Evolutionary conservation across 2,329 filamentous ascomycete genomes (phyloP), one percentile per base, ranked within the genome.

Genomic region (Xylogone sp.): DNA sequence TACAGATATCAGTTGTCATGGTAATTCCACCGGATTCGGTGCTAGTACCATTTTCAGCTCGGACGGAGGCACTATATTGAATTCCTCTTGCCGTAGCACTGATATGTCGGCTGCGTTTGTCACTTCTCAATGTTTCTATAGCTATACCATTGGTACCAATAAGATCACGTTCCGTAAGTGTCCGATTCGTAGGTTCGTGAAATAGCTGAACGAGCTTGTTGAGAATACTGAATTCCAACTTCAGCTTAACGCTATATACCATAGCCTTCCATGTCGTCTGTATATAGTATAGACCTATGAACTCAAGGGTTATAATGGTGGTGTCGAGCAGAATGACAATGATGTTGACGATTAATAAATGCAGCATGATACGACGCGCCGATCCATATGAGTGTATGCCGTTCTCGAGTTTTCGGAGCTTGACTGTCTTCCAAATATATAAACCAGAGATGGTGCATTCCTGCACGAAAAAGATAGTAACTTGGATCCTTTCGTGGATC

Each of bases 141-240:
- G n/a, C n/a, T n/a, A n/a, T n/a, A n/a, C n/a, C n/a, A n/a, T n/a
- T n/a, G n/a, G n/a, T n/a, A n/a, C n/a, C n/a, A n/a, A n/a, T n/a
- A n/a, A n/a, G n/a, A n/a, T n/a, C n/a, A 31, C 13, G 27, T 13
- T 31, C 27, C 8, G 27, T 13, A 31, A 7, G 8, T 13, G 27
- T 31, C 27, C 7, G 27, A 13, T 31, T 13, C 13, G 7, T 7
- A 31, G 27, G 27, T 13, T 31, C 27, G 13, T 31, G 27, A 13
- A 31, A 7, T 13, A 31, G 13, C 13, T 31, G 8, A 7, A 31
- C 27, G 13, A 31, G 27, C 27, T 31, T 31, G 13, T 74, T 69
- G 2, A 79, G 66, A 5, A 79, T 72, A 3, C 70, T 69, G 53
- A 77, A 76, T 61, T 78, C 75, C 21, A 78, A 64, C 54, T 76